Evolutionary conservation across 2,329 filamentous ascomycete genomes (phyloP), one percentile per base, ranked within the genome.

Genomic region (Achaetomium macrosporum): DNA sequence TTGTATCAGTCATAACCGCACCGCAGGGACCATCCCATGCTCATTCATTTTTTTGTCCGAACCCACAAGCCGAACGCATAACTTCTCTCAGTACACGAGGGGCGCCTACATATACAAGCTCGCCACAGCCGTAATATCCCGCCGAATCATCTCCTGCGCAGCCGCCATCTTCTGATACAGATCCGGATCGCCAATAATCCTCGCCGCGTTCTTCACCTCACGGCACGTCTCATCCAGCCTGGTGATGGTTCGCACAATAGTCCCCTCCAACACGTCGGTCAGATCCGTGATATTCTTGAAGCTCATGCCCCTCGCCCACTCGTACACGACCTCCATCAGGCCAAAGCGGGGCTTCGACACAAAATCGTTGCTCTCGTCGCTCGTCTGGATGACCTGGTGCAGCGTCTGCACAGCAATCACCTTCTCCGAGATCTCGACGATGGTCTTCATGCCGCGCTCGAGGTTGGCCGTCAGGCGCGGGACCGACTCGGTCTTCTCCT

Each of bases 231-330:
- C 93, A 65, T 99, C 93, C 53, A 99, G 75, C 25, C 93, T 76
- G 40, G 90, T 95, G 62, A 99, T 97, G 2, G 93, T 92, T 48
- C 93, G 78, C 44, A 99, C 93, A 71, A 99, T 97, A 0, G 93
- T 97, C 1, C 93, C 93, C 70, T 99, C 93, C 64, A 97, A 83
- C 53, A 99, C 91, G 68, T 97, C 92, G 8, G 93, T 99, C 66
- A 99, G 73, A 60, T 92, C 88, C 0, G 92, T 97, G 61, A 99
- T 99, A 59, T 93, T 92, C 71, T 95, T 95, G 77, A 99, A 99
- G 48, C 88, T 92, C 90, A 97, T 97, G 25, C 93, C 93, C 46
- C 90, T 78, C 10, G 93, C 93, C 93, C 93, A 99, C 70, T 99
- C 93, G 68, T 97, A 96, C 33, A 99, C 95, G 0, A 99, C 93